Percentiles rank a stretch among this genome's conserved stretches.
Evolutionary conservation across 352 stramenopile species (phyloP).

Genomic region (Phytopythium delawarense): DNA sequence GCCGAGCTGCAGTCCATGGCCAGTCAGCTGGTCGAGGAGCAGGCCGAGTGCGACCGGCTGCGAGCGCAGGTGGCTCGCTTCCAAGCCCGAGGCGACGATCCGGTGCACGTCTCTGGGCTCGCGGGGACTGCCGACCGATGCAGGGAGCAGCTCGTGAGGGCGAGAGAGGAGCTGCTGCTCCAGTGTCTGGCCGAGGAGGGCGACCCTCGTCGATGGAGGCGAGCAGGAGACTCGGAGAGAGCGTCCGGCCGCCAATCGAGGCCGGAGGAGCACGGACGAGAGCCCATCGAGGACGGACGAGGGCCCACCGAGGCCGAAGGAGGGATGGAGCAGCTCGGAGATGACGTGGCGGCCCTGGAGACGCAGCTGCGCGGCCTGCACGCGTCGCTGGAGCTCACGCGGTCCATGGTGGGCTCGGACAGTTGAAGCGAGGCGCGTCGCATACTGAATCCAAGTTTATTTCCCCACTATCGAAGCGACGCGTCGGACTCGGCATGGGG

Average conservation of each 20-base stretch:
- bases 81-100: slow-evolving; percentile 18
- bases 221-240: slow-evolving; percentile 2
- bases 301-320: too few relatives aligned
- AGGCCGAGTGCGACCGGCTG: slow-evolving; percentile 23
- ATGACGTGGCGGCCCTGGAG: not conserved
- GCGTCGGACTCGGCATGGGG: slow-evolving; percentile 35
- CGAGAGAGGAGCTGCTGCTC: not conserved
- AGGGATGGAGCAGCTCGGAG: not conserved
- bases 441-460: too few relatives aligned
- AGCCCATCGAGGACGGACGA: too few relatives aligned
- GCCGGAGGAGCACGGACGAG: too few relatives aligned
- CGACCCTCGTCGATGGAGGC: slow-evolving; percentile 1
- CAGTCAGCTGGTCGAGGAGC: slow-evolving; percentile 35
- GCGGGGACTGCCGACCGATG: not conserved
- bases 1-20: slow-evolving; percentile 32
- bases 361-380: slow-evolving; percentile 1
- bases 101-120: slow-evolving; percentile 5
- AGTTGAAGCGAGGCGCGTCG: too few relatives aligned
- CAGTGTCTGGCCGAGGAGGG: not conserved
- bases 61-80: slow-evolving; percentile 21
- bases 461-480: too few relatives aligned
- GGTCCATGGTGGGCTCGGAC: not conserved
- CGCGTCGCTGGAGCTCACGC: slow-evolving; percentile 2
- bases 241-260: too few relatives aligned
- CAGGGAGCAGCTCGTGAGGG: not conserved